Conservation (phyloP, 768 basidiomycete species). For the Pholiota microspora region DNA sequence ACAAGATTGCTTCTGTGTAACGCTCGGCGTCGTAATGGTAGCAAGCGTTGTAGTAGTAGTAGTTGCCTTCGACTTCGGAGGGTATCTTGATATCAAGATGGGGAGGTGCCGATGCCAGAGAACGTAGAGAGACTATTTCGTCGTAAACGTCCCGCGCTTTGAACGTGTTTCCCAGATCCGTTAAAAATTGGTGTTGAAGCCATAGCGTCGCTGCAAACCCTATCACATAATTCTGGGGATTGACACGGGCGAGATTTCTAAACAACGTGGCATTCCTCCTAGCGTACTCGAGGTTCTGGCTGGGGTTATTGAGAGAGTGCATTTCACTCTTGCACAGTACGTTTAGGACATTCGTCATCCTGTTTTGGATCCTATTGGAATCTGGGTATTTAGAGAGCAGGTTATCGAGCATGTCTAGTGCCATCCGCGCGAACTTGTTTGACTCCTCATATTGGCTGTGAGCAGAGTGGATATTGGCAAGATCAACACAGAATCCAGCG, state of each 20-base stretch:
- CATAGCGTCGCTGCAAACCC: too few relatives aligned
- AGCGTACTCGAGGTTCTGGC: neutral
- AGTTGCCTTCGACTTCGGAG: neutral
- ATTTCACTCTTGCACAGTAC: neutral
- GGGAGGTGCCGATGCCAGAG: neutral
- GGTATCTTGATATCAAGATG: neutral
- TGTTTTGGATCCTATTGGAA: neutral
- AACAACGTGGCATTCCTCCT: too few relatives aligned
- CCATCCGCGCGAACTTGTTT: neutral
- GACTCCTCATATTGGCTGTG: neutral
- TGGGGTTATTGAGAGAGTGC: neutral
- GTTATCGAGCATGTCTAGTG: neutral
- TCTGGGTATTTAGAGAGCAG: neutral
- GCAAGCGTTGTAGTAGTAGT: neutral
- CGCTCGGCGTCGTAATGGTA: neutral
- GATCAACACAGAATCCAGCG: neutral
- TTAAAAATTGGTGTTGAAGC: too few relatives aligned
- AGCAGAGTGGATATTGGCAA: neutral
- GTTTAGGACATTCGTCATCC: neutral
- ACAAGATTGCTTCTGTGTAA: neutral
- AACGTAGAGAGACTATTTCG: neutral
- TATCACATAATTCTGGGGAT: too few relatives aligned
- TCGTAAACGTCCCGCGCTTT: neutral
- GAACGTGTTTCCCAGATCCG: neutral
- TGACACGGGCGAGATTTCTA: too few relatives aligned